A percentile compares a stretch with the other conserved stretches of the same genome.
phyloP scores from a whole-genome alignment of 345 rosid genomes.

The Reutealis trisperma region DNA sequence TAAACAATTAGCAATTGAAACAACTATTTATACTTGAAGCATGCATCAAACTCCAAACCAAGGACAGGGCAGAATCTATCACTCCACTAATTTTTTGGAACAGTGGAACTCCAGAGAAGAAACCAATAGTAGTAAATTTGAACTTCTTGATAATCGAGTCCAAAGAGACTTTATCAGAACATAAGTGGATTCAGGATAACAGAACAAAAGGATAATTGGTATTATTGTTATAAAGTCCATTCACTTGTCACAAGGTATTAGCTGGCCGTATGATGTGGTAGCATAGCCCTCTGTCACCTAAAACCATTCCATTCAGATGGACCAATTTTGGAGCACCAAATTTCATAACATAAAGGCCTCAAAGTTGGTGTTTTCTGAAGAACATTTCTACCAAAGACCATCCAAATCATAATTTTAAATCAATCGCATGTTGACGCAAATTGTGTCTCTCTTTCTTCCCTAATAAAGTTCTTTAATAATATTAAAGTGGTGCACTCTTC shows the following conservation, averaged over 20 bases:
- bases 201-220: not conserved
- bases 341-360: not conserved
- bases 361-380: not conserved
- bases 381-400: not conserved
- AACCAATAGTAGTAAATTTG: not conserved
- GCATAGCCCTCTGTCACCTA: not conserved
- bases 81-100: too few relatives aligned
- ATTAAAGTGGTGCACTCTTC: not conserved
- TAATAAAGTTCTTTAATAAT: too few relatives aligned
- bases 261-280: not conserved
- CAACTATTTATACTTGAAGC: too few relatives aligned
- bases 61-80: not conserved
- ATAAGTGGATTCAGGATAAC: too few relatives aligned
- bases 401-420: too few relatives aligned
- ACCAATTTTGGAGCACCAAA: not conserved
- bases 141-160: not conserved
- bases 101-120: not conserved
- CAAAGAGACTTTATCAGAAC: not conserved
- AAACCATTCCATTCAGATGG: not conserved
- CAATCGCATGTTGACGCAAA: not conserved
- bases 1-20: not conserved
- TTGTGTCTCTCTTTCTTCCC: not conserved
- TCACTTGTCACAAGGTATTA: not conserved
- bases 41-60: not conserved
- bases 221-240: not conserved